Conservation (phyloP, 2,329 filamentous ascomycete species). For the Aureobasidium mangrovei region DNA sequence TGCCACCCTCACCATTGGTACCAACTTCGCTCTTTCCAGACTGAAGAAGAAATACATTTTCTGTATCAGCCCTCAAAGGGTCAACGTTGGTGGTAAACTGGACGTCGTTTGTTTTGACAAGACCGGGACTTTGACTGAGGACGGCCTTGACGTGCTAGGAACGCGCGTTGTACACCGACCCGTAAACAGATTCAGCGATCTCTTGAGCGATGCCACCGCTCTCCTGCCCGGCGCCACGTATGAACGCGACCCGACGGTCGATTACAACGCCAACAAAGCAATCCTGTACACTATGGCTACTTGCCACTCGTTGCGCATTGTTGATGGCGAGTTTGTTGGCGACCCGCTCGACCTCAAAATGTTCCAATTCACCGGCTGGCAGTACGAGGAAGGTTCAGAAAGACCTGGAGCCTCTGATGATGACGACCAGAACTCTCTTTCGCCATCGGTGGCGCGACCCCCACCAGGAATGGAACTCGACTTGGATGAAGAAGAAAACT, state of each 20-base stretch:
- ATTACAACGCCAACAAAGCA: conserved; percentile 56
- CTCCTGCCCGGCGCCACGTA: conserved; percentile 48
- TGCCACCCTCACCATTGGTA: conserved; percentile 91
- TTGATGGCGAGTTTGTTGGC: conserved; percentile 82
- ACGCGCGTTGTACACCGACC: conserved; percentile 65
- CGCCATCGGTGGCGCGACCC: conserved; percentile 82
- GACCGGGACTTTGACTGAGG: conserved; percentile 94
- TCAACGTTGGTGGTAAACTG: conserved; percentile 92
- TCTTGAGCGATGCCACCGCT: conserved; percentile 57
- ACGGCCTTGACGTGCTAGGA: conserved; percentile 87
- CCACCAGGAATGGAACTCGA: conserved; percentile 54
- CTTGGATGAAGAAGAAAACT: conserved; percentile 40
- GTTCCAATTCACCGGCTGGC: conserved; percentile 95
- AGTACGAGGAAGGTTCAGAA: conserved; percentile 79
- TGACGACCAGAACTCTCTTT: conserved; percentile 65
- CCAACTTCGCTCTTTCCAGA: conserved; percentile 82
- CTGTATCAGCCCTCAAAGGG: conserved; percentile 93
- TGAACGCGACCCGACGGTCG: conserved; percentile 50
- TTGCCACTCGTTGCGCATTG: conserved; percentile 79
- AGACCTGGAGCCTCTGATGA: conserved; percentile 53
- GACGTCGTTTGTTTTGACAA: conserved; percentile 98
- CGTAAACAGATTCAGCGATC: conserved; percentile 60
- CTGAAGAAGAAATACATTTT: conserved; percentile 88
- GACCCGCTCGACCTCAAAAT: conserved; percentile 96
- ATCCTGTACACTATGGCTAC: conserved; percentile 94